Evolutionary conservation across 176 grass and related monocot genomes (phyloP).

Genomic region (Avena eriantha): DNA sequence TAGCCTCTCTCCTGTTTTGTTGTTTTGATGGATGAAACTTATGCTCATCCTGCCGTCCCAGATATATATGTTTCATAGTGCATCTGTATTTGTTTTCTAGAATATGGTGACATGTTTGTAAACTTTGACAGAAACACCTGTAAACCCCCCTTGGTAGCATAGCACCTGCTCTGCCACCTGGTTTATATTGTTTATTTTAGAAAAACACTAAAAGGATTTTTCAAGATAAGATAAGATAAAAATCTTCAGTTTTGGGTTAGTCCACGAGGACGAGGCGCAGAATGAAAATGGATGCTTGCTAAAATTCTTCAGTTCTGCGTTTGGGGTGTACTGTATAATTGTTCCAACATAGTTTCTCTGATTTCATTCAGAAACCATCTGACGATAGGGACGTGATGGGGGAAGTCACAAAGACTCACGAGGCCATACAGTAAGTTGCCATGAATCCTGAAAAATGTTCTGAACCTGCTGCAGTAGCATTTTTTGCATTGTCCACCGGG

Average conservation of each 20-base stretch:
- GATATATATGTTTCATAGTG: background rate
- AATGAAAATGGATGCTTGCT: background rate
- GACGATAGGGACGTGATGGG: slow-evolving; percentile 69
- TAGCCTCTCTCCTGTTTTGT: background rate
- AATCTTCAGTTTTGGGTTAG: background rate
- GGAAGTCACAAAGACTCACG: slow-evolving; percentile 71
- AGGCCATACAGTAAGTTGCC: slow-evolving; percentile 80
- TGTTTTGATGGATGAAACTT: background rate
- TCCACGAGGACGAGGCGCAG: background rate
- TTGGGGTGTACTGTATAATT: background rate
- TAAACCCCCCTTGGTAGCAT: background rate
- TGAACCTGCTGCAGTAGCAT: background rate
- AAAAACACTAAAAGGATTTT: background rate
- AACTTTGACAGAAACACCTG: slow-evolving; percentile 18
- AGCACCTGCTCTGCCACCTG: background rate
- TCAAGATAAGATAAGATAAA: background rate
- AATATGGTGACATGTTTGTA: background rate
- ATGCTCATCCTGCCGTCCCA: background rate
- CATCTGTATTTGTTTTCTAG: background rate
- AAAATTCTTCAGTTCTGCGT: background rate
- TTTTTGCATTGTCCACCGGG: background rate
- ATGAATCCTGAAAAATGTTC: slow-evolving; percentile 27
- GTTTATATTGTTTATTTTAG: background rate
- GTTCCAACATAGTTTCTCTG: slow-evolving; percentile 22
- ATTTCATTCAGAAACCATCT: slow-evolving; percentile 68